Percentiles rank a stretch among this genome's conserved stretches.
Conservation (phyloP, 2,329 filamentous ascomycete genomes). For the Phialocephala subalpina region DNA sequence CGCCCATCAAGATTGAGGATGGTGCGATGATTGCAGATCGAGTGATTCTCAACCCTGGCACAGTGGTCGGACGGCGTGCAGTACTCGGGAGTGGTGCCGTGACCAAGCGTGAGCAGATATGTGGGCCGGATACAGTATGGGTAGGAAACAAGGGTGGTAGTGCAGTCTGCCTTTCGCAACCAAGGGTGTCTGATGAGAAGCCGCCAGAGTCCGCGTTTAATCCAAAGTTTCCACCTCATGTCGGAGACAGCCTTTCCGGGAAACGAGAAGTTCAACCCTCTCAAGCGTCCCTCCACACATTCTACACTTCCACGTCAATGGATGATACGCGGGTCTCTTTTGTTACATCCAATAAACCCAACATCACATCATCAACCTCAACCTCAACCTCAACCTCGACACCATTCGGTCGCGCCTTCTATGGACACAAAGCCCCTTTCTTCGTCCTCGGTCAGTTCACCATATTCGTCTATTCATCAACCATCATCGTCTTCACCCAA, state of each 20-base stretch:
- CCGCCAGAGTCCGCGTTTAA: no score
- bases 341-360: no score
- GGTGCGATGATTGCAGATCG: conserved; percentile 65
- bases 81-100: conserved; percentile 63
- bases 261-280: no score
- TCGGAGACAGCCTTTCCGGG: no score
- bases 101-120: conserved; percentile 54
- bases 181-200: neutral
- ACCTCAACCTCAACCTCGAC: conserved; percentile 45
- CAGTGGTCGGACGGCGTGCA: conserved; percentile 55
- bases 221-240: no score
- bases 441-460: conserved; percentile 55
- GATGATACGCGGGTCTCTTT: no score
- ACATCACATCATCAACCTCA: no score
- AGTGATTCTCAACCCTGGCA: conserved; percentile 62
- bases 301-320: no score
- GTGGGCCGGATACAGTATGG: conserved; percentile 55
- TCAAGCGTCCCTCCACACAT: no score
- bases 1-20: conserved; percentile 54
- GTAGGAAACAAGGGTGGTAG: conserved; percentile 61
- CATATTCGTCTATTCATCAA: conserved; percentile 59
- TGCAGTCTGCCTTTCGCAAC: conserved; percentile 50
- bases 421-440: conserved; percentile 58
- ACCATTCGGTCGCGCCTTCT: conserved; percentile 65
- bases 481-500: conserved; percentile 54